Evolutionary conservation across 306 rosid genomes (phyloP), one percentile per base, ranked within the genome.

Genomic region (Medicago lupulina): DNA sequence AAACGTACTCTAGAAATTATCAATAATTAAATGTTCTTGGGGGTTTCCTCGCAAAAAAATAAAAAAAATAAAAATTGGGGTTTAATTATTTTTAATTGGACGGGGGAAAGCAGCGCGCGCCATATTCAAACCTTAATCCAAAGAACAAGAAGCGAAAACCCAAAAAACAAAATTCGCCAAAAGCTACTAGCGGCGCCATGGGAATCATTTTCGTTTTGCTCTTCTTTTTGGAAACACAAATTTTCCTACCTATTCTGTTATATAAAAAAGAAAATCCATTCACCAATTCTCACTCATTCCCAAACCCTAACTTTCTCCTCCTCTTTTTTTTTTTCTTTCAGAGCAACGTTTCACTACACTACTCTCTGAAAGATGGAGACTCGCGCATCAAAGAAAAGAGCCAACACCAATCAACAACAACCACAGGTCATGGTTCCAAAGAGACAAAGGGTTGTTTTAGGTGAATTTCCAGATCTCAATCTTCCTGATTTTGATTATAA

Each of bases 391-490:
- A 61, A 28, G 41, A 61, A 31, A 5, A 61, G 67, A 61, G 1
- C 67, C 15, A 61, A 7, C 19, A 8, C 12, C 16, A 1, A 0
- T 57, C 8, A 57, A 54, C 60, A 16, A 14, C 39, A 18, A 31
- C 65, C 65, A 13, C 2, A 0, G 1, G 43, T 31, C 2, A 3
- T 61, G 1, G 49, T 57, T 16, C 67, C 64, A 1, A 81, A 55
- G 2, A 90, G 79, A 49, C 87, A 83, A 69, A 85, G 97, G 1
- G 83, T 84, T 11, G 92, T 87, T 14, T 55, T 90, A 21, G 91
- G 89, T 0, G 93, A 92, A 57, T 82, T 90, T 28, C 57, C 87
- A 0, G 81, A 86, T 65, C 71, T 65, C 57, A 17, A 25, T 38
- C 67, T 6, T 11, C n/a, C 83, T 0, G 34, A 1, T 3, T 60